phyloP scores from a whole-genome alignment of 352 stramenopile genomes.

The Phytophthora kernoviae region DNA sequence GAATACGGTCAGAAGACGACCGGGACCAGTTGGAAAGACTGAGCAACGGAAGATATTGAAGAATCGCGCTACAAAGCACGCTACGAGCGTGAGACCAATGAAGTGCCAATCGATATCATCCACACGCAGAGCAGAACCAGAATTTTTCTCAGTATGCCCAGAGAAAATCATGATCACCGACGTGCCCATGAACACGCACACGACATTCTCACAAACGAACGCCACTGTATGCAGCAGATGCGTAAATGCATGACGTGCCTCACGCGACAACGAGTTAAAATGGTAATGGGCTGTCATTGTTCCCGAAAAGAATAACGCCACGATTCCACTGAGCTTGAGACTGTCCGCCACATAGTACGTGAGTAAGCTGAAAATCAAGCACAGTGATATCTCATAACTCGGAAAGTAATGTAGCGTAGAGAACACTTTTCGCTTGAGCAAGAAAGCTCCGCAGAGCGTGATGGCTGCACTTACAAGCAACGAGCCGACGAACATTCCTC shows the following conservation, averaged over 20 bases:
- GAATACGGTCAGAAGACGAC: slow-evolving; percentile 53
- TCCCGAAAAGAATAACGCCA: slow-evolving; percentile 93
- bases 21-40: slow-evolving; percentile 73
- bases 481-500: slow-evolving; percentile 78
- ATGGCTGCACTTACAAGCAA: slow-evolving; percentile 74
- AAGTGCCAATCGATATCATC: slow-evolving; percentile 84
- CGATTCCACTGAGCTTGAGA: slow-evolving; percentile 90
- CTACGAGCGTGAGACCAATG: slow-evolving; percentile 68
- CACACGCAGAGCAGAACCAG: slow-evolving; percentile 59
- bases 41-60: slow-evolving; percentile 81
- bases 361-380: slow-evolving; percentile 84
- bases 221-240: slow-evolving; percentile 81
- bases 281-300: slow-evolving; percentile 89
- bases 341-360: slow-evolving; percentile 84
- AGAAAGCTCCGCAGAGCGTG: slow-evolving; percentile 73
- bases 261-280: slow-evolving; percentile 82
- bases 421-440: slow-evolving; percentile 81
- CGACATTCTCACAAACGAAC: slow-evolving; percentile 82
- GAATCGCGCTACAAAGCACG: slow-evolving; percentile 70
- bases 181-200: slow-evolving; percentile 89
- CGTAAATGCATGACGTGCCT: slow-evolving; percentile 80
- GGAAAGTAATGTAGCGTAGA: slow-evolving; percentile 78
- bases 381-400: slow-evolving; percentile 86
- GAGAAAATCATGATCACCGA: slow-evolving; percentile 85
- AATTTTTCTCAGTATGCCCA: slow-evolving; percentile 55